Base-by-base conservation (phyloP, 805 yeast species). In the Kazachstania viticola region DNA sequence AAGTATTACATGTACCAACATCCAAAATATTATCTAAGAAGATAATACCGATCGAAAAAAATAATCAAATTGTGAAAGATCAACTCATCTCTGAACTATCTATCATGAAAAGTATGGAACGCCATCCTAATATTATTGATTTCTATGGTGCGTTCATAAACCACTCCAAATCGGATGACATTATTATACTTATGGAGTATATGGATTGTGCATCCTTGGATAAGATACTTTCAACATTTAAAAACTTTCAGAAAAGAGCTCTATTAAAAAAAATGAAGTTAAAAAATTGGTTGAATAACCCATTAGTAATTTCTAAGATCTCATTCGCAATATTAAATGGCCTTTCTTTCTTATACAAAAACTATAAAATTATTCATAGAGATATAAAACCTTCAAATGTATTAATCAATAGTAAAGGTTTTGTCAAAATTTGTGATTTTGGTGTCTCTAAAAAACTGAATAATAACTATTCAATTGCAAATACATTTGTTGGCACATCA, bases 381-480 rank as follows among this genome's bases (percentile, higher is more conserved):
- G 99, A 91, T 54, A 85, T 91, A 44, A 91, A 91, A 53, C 98
- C 98, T 0, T 80, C 93, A 5, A 91, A 91, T 56, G 95, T 91
- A 7, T 63, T 91, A 30, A 71, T 91, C 58, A 85, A 83, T 39
- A 79, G 85, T 25, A 71, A 66, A 41, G 98, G 98, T 17, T 79
- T 78, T 41, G 75, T 91, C 44, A 91, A 87, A 55, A 66, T 91
- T 16, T 87, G 97, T 59, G 99, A 91, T 58, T 91, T 91, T 61
- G 99, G 99, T 15, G 99, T 91, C 5, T 75, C 87, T 19, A 75
- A 95, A 38, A 95, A 85, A 51, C 66, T 91, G 31, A 81, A 83
- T 35, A 85, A 88, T 35, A 85, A 88, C 56, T n/a, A n/a, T n/a
- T 91, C 98, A 1, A 71, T 91, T 36, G 98, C 96, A 0, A 95